These are phyloP conservation scores for Phaeoacremonium minimum DNA, from an alignment of 2,329 filamentous ascomycete species.

Conservation along the genomic window DNA sequence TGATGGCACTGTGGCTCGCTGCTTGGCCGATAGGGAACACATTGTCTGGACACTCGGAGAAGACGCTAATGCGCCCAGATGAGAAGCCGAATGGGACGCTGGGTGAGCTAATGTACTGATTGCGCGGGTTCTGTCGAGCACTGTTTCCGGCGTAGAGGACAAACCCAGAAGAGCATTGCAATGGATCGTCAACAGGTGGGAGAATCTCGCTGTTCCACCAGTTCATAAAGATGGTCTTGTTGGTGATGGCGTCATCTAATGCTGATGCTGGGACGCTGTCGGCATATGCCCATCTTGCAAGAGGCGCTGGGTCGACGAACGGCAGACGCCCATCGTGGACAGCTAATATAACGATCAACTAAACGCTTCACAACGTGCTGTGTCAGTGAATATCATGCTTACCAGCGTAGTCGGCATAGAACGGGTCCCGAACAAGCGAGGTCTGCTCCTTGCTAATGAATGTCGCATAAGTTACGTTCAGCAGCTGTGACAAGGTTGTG, in stretches of 20 bases:
- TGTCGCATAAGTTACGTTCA: constrained; percentile 27
- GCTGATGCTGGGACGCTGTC: constrained; percentile 18
- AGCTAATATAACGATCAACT: constrained; percentile 9
- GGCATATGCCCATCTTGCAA: constrained; percentile 28
- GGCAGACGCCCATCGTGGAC: constrained; percentile 25
- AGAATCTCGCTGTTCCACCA: constrained; percentile 43
- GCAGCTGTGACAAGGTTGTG: constrained; percentile 14
- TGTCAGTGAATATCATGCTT: too few species aligned
- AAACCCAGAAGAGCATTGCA: constrained; percentile 40
- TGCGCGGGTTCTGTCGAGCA: constrained; percentile 21
- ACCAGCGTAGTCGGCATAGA: constrained; percentile 32
- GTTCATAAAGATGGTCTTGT: constrained; percentile 43
- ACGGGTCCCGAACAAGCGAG: constrained; percentile 28
- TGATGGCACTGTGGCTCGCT: constrained; percentile 26
- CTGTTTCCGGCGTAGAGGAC: constrained; percentile 38
- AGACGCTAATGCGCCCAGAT: constrained; percentile 25
- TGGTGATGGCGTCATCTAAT: constrained; percentile 29
- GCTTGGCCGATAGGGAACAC: constrained; percentile 38
- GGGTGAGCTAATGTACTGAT: constrained; percentile 32
- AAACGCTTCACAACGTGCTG: not conserved
- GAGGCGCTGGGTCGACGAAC: constrained; percentile 29
- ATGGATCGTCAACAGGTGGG: constrained; percentile 26
- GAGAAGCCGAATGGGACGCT: constrained; percentile 40
- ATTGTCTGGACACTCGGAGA: constrained; percentile 32
- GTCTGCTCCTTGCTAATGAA: constrained; percentile 32